Evolutionary conservation across 495 filamentous ascomycete species (phyloP), one percentile per base, ranked within the genome.

Genomic region (Haplographium delicatum): DNA sequence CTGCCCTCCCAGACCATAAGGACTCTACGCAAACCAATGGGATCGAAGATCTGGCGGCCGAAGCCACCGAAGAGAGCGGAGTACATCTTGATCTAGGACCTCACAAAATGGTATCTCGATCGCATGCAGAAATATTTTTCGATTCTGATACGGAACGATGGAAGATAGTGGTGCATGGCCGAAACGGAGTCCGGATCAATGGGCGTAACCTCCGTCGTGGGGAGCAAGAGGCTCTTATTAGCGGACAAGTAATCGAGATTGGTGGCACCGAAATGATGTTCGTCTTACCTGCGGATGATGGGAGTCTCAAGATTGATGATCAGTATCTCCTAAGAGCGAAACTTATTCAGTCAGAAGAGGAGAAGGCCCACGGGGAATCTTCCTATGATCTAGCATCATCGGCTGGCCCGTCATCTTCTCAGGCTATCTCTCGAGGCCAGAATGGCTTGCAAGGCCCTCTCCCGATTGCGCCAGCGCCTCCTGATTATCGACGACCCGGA

Each of bases 211-310:
- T 93, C 31, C 85, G 83, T 60, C 74, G 79, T 43, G 83, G 82
- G 25, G 70, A 81, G 31, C 75, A 79, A 22, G 75, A 77, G 22
- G 66, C 78, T 16, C 74, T 98, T 27, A 75, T 78, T 16, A 91
- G 88, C 62, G 93, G 93, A 26, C 81, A 88, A 62, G 85, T 97
- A 42, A 83, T 98, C 47, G 88, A 94, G 59, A 84, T 96, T 65
- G 85, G 83, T 51, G 89, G 89, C 38, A 82, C 88, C 5, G 89
- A 97, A 70, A 98, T 98, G 93, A 89, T 97, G 80, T 98, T 97
- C 69, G 85, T 96, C 15, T 76, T 91, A 20, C 89, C 93, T n/a
- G 67, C 68, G 52, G 65, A 77, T 54, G 68, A 79, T 65, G 64
- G 77, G 56, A 67, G 62, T 62, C 68, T 81, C 20, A 60, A 75